Conservation (phyloP, 1,284 basidiomycete genomes). For the Agaricales sp. region DNA sequence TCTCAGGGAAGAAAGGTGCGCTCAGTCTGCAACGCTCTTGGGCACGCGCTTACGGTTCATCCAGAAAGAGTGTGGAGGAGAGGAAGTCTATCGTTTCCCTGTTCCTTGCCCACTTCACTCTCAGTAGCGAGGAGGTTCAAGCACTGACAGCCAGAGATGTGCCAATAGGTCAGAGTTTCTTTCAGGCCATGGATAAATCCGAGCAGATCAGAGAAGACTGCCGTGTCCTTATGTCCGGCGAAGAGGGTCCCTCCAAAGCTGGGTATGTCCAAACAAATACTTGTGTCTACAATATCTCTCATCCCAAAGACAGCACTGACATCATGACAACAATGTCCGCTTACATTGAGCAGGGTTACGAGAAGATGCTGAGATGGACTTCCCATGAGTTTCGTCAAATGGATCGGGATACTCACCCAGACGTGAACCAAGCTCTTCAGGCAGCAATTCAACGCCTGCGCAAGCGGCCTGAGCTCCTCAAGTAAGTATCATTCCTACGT, state of each 20-base stretch:
- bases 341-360: conserved; percentile 82
- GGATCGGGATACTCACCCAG: conserved; percentile 68
- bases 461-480: conserved; percentile 68
- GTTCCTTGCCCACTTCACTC: conserved; percentile 82
- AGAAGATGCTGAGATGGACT: conserved; percentile 83
- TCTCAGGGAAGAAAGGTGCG: conserved; percentile 71
- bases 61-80: conserved; percentile 42
- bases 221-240: conserved; percentile 79
- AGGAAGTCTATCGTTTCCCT: conserved; percentile 68
- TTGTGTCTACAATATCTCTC: conserved; percentile 2
- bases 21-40: conserved; percentile 1
- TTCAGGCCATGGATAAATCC: conserved; percentile 81
- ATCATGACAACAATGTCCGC: conserved; percentile 79
- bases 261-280: conserved; percentile 58
- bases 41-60: too few relatives aligned
- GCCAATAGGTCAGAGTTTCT: conserved; percentile 64
- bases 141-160: conserved; percentile 74
- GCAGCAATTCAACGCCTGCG: conserved; percentile 71
- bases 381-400: conserved; percentile 81
- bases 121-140: conserved; percentile 63
- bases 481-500: conserved; percentile 36
- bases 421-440: conserved; percentile 63
- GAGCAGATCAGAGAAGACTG: conserved; percentile 80
- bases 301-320: conserved; percentile 53
- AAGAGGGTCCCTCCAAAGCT: conserved; percentile 69